Conservation (phyloP, 2,329 filamentous ascomycete species). For the Neonectria sp. region DNA sequence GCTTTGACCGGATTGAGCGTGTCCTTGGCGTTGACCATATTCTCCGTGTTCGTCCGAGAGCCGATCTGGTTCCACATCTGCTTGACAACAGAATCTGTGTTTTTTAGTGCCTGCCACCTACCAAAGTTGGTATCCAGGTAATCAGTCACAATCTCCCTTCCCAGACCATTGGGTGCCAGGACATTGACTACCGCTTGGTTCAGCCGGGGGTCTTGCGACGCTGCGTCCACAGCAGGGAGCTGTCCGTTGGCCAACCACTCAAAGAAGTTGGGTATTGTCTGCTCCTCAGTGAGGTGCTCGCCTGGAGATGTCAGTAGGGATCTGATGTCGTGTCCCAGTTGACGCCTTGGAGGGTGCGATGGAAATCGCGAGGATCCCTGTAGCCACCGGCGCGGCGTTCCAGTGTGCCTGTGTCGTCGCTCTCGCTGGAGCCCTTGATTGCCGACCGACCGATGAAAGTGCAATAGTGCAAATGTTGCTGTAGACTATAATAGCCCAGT, state of each 20-base stretch:
- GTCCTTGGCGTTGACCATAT: constrained; percentile 8
- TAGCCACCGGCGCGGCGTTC: too few species aligned
- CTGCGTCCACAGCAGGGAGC: not conserved
- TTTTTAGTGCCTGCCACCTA: not conserved
- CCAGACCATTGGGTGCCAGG: not conserved
- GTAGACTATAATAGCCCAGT: too few species aligned
- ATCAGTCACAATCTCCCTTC: not conserved
- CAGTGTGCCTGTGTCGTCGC: too few species aligned
- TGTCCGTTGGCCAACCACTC: not conserved
- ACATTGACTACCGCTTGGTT: not conserved
- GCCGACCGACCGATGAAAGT: too few species aligned
- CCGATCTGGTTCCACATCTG: constrained; percentile 7
- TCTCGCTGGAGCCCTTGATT: too few species aligned
- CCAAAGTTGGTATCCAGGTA: not conserved
- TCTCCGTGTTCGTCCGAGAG: not conserved
- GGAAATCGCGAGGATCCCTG: too few species aligned
- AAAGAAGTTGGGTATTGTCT: not conserved
- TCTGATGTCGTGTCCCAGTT: too few species aligned
- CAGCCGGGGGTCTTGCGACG: not conserved
- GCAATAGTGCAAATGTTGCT: too few species aligned
- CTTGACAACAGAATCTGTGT: not conserved
- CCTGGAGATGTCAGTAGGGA: not conserved
- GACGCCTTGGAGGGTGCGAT: too few species aligned
- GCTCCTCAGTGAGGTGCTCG: not conserved
- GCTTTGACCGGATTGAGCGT: constrained; percentile 8